Evolutionary conservation across 2,329 filamentous ascomycete species (phyloP).

Genomic region (Elsinoe necatrix): DNA sequence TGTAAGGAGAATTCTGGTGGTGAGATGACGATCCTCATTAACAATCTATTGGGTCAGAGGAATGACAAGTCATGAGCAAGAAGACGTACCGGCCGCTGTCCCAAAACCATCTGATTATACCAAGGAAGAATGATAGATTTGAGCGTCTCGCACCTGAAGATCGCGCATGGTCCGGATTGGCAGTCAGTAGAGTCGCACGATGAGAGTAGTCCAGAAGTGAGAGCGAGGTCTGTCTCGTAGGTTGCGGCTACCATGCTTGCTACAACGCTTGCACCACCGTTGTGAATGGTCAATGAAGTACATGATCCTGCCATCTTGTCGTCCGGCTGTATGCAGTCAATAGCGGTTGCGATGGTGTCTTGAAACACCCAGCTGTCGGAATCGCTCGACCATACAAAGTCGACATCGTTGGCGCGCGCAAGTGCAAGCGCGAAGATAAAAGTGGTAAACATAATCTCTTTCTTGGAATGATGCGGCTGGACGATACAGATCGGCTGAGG

Average conservation of each 20-base stretch:
- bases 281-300: conserved; percentile 7
- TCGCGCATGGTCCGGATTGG: not conserved
- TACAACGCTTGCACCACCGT: not conserved
- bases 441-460: conserved; percentile 4
- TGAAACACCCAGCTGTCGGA: conserved; percentile 2
- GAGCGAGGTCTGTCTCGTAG: not conserved
- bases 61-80: not conserved
- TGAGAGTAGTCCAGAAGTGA: not conserved
- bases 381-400: not conserved
- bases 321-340: not conserved
- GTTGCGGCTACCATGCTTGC: not conserved
- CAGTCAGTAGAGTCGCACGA: not conserved
- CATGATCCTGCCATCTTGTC: not conserved
- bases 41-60: not conserved
- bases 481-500: not conserved
- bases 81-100: not conserved
- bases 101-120: not conserved
- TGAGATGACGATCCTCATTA: conserved; percentile 3
- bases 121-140: not conserved
- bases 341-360: not conserved
- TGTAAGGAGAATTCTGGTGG: not conserved
- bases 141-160: not conserved
- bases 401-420: not conserved
- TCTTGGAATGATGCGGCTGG: not conserved
- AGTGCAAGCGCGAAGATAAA: conserved; percentile 3